Evolutionary conservation across 495 filamentous ascomycete genomes (phyloP).

Genomic region (Lineolata rhizophorae): DNA sequence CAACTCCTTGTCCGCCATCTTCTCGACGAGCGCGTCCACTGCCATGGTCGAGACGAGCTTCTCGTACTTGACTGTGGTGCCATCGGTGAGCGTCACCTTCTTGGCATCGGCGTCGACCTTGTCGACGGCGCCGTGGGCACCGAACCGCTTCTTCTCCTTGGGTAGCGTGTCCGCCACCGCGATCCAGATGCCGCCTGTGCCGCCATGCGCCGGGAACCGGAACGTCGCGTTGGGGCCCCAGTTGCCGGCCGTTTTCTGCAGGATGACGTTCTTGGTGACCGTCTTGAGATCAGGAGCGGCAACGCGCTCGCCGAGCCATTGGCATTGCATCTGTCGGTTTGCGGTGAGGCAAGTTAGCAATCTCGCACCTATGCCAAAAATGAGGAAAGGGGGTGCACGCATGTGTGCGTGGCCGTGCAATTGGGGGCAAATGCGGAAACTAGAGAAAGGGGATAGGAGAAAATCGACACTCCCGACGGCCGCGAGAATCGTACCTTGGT

Average conservation of each 20-base stretch:
- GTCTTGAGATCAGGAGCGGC: constrained; percentile 93
- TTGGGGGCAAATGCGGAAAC: too few relatives aligned
- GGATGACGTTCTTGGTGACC: constrained; percentile 82
- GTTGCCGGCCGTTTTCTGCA: constrained; percentile 88
- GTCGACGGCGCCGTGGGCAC: constrained; percentile 60
- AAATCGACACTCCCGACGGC: too few relatives aligned
- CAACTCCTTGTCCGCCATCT: constrained; percentile 71
- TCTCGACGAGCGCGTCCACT: constrained; percentile 70
- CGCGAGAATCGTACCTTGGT: constrained; percentile 89
- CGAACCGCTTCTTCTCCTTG: constrained; percentile 75
- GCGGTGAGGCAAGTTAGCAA: neutral
- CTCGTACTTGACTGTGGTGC: constrained; percentile 75
- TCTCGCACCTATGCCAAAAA: too few relatives aligned
- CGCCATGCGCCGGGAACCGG: constrained; percentile 88
- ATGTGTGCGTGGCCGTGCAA: too few relatives aligned
- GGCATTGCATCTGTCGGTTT: constrained; percentile 86
- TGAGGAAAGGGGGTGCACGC: too few relatives aligned
- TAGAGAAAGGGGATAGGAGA: too few relatives aligned
- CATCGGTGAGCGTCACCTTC: constrained; percentile 60
- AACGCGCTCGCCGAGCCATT: constrained; percentile 97
- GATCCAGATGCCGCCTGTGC: constrained; percentile 98
- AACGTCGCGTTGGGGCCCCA: constrained; percentile 98
- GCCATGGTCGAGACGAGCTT: constrained; percentile 95
- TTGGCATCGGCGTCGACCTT: constrained; percentile 73
- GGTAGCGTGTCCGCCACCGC: constrained; percentile 87